Percentiles rank a stretch among this genome's conserved stretches.
Conservation (phyloP, 1,284 basidiomycete species). For the Leccinum fuscescens region DNA sequence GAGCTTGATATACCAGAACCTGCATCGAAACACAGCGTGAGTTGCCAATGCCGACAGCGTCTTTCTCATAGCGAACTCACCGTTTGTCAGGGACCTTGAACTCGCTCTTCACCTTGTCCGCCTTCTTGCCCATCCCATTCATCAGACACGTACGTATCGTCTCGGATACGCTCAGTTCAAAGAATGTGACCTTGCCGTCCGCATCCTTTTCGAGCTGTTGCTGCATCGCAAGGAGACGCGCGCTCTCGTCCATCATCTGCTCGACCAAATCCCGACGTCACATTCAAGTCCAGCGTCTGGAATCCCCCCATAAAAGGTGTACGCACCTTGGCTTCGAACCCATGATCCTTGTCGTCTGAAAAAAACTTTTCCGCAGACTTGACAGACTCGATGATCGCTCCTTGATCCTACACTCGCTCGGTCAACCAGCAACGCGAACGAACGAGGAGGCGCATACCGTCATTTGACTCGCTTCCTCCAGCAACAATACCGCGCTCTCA, state of each 20-base stretch:
- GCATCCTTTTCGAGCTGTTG: conserved; percentile 86
- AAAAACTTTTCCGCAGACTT: conserved; percentile 90
- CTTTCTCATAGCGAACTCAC: conserved; percentile 35
- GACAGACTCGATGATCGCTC: conserved; percentile 68
- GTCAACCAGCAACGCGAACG: neutral
- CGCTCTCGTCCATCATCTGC: conserved; percentile 91
- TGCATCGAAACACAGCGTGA: conserved; percentile 31
- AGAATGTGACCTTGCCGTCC: conserved; percentile 72
- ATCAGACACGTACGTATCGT: conserved; percentile 76
- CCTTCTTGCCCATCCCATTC: conserved; percentile 79
- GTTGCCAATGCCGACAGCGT: neutral
- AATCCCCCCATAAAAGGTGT: neutral
- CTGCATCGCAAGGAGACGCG: conserved; percentile 75
- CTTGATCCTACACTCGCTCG: conserved; percentile 54
- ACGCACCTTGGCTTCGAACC: conserved; percentile 85
- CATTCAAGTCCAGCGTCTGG: neutral
- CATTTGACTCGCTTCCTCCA: conserved; percentile 77
- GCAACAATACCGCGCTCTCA: conserved; percentile 82
- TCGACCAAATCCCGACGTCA: neutral
- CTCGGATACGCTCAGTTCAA: conserved; percentile 80
- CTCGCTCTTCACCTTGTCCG: conserved; percentile 82
- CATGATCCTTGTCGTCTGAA: conserved; percentile 87
- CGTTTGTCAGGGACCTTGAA: conserved; percentile 92
- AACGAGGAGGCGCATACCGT: conserved; percentile 40
- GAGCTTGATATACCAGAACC: conserved; percentile 92